Evolutionary conservation across 1,284 basidiomycete genomes (phyloP).

Genomic region (Sanghuangporus baumii): DNA sequence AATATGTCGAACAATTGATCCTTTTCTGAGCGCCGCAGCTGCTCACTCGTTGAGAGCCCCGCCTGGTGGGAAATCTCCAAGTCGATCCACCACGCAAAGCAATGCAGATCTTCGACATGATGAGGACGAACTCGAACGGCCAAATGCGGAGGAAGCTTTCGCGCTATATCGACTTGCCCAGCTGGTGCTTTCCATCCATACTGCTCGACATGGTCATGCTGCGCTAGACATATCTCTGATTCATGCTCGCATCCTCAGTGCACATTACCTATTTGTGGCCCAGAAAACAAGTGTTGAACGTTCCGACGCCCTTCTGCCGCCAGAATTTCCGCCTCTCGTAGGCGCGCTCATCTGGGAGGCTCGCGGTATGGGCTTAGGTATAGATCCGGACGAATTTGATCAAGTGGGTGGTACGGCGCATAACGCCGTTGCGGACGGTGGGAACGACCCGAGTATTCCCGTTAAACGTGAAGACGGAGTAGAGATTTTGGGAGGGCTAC

Average conservation of each 20-base stretch:
- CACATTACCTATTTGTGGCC: slow-evolving; percentile 23
- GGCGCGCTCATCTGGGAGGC: slow-evolving; percentile 64
- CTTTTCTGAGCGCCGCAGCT: neutral
- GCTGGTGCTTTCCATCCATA: slow-evolving; percentile 5
- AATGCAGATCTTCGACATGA: neutral
- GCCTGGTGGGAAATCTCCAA: no score
- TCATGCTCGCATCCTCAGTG: slow-evolving; percentile 4
- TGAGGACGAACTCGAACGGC: neutral
- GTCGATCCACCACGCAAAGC: neutral
- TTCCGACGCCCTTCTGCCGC: neutral
- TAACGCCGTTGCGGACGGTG: neutral
- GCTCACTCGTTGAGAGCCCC: neutral
- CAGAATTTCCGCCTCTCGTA: slow-evolving; percentile 32
- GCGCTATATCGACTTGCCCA: slow-evolving; percentile 8
- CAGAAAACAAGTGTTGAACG: slow-evolving; percentile 27
- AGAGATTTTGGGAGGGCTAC: neutral
- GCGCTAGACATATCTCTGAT: slow-evolving; percentile 1
- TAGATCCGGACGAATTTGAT: slow-evolving; percentile 16
- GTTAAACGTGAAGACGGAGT: slow-evolving; percentile 10
- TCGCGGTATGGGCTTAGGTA: slow-evolving; percentile 28
- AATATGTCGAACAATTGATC: neutral
- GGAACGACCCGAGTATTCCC: neutral
- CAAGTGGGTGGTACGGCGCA: neutral
- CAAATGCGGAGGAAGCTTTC: neutral
- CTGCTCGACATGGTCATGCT: slow-evolving; percentile 11